These are phyloP conservation scores for Pleurotus cornucopiae DNA, from an alignment of 768 basidiomycete genomes.

Conservation along the genomic window DNA sequence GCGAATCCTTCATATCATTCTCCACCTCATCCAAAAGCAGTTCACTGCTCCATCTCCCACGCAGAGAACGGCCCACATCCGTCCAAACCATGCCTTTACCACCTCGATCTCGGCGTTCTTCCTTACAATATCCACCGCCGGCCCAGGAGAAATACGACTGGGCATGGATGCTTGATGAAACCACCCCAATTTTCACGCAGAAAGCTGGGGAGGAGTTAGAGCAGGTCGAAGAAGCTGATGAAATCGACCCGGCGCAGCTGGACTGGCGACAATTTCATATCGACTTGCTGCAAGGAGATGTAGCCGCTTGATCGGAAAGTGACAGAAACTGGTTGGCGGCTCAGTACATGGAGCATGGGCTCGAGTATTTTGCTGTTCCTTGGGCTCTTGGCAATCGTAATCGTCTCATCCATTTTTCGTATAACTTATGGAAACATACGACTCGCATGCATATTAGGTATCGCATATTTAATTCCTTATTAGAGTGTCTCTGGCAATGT, in stretches of 20 bases:
- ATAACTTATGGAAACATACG: no score
- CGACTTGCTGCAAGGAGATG: conserved; percentile 33
- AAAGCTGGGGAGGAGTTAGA: conserved; percentile 15
- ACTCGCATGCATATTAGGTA: no score
- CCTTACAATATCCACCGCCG: conserved; percentile 21
- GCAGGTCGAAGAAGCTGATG: conserved; percentile 16
- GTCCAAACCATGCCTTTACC: conserved; percentile 24
- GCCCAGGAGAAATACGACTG: conserved; percentile 26
- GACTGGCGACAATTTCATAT: conserved; percentile 60
- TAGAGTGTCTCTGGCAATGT: no score
- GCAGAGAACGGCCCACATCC: conserved; percentile 19
- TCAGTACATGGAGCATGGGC: no score
- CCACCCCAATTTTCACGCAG: conserved; percentile 16
- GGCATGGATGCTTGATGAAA: conserved; percentile 38
- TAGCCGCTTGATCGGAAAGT: neutral
- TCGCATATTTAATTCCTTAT: no score
- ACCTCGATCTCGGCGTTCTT: conserved; percentile 25
- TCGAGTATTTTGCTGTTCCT: no score
- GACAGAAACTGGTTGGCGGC: neutral
- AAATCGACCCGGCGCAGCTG: conserved; percentile 34
- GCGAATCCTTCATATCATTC: conserved; percentile 39
- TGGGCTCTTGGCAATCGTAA: no score
- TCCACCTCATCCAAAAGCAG: conserved; percentile 27
- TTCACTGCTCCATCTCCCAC: conserved; percentile 14
- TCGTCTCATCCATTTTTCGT: no score